Base-by-base conservation (phyloP, 192 early-diverging fungal species). In the Oehlia diaphana region DNA sequence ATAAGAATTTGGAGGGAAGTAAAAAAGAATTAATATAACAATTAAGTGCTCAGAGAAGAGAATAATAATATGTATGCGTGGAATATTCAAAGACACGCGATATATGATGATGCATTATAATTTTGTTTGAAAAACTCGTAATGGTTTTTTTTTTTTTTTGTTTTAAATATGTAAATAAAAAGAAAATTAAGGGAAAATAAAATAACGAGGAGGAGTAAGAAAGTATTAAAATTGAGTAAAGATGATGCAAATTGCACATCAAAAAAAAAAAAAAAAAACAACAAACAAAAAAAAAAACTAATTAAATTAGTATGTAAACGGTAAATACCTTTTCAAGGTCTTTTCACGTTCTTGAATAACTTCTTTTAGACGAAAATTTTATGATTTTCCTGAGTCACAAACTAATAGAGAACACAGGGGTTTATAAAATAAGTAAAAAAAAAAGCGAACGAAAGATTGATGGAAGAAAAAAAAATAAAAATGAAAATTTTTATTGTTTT, bases 381-480 rank as follows among this genome's bases (percentile, higher is more conserved):
- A 69, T 16, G 67, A 69, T 69, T 69, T 69, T 69, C 67, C 31
- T 26, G 35, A 69, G 67, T 69, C 67, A 73, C 47, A 73, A 73
- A n/a, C n/a, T 53, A 39, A 26, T 49, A 28, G 42, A 31, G 47
- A 13, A 47, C 6, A n/a, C 6, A 12, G 44, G 42, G 42, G 26
- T 21, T n/a, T 9, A n/a, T 49, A 39, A 73, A 73, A 53, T 49
- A 13, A 47, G 31, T n/a, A 50, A 49, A 53, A 58, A 47, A 58
- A 49, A 14, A 28, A 50, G 47, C n/a, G 23, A 53, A 73, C 23
- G 16, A 37, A 73, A 26, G 5, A 73, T 19, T 12, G 28, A 49
- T 53, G 47, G n/a, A 12, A 73, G 44, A 50, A 50, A 58, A 21
- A 53, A 33, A 53, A 73, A 19, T 44, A 72, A 23, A 26, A 72